Evolutionary conservation across 1,284 basidiomycete genomes (phyloP).

Genomic region (Rhizoctonia solani): DNA sequence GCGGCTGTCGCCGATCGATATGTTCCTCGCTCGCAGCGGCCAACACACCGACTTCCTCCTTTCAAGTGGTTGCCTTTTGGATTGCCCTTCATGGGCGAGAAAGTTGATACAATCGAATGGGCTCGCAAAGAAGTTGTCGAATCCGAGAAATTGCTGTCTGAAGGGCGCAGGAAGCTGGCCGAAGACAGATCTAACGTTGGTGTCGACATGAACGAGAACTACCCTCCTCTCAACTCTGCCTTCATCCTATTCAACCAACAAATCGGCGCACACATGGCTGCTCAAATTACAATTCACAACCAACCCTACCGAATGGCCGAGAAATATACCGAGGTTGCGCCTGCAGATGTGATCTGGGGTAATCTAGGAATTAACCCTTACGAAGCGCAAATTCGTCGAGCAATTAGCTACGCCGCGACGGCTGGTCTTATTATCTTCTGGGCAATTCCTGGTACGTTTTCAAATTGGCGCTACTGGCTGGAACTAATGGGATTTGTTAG

Average conservation of each 20-base stretch:
- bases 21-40: conserved; percentile 59
- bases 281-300: conserved; percentile 63
- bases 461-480: background rate
- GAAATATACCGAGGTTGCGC: conserved; percentile 68
- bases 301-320: conserved; percentile 60
- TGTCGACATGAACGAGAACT: conserved; percentile 55
- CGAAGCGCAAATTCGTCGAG: conserved; percentile 66
- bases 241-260: conserved; percentile 83
- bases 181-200: conserved; percentile 45
- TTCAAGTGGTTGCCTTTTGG: conserved; percentile 61
- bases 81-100: conserved; percentile 67
- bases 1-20: conserved; percentile 54
- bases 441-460: conserved; percentile 64
- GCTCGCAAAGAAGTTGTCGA: conserved; percentile 68
- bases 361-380: conserved; percentile 82
- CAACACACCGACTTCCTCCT: conserved; percentile 60
- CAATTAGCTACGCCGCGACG: conserved; percentile 54
- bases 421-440: conserved; percentile 68
- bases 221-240: conserved; percentile 66
- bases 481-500: conserved; percentile 48
- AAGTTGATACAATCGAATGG: conserved; percentile 78
- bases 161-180: conserved; percentile 49
- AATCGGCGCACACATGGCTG: conserved; percentile 73
- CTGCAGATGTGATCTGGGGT: conserved; percentile 71
- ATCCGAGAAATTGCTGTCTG: conserved; percentile 57